Evolutionary conservation across 2,329 filamentous ascomycete genomes (phyloP), one percentile per base, ranked within the genome.

Genomic region (Cadophora luteo-olivacea): DNA sequence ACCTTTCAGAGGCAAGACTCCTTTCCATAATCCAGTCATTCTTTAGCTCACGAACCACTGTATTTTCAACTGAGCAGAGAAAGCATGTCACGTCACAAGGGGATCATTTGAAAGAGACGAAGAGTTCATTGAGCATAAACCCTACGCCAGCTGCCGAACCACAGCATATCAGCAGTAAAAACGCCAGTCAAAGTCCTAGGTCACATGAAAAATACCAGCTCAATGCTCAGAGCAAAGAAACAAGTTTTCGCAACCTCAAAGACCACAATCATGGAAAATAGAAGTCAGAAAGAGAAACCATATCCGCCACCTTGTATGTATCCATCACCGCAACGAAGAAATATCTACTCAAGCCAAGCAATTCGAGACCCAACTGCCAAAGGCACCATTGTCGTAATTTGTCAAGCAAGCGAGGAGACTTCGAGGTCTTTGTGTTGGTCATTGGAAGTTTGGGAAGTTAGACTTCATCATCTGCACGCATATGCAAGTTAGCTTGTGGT

Each of bases 241-340:
- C 38, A 58, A 36, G 9, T n/a, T 65, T 54, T 48, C 61, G 49
- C 11, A 16, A 25, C 32, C 19, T 25, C n/a, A 64, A 36, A 36
- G 32, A 54, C 49, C 22, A 58, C n/a, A 41, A 2, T 19, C 9
- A 62, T 25, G 6, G 24, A 11, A 52, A 57, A 45, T 52, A 16
- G 12, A 33, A 22, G 19, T 22, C n/a, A 66, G 48, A 25, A n/a
- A 65, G 29, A 65, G 29, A 55, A 57, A 58, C n/a, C 24, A 63
- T 33, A 25, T 25, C 36, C 61, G 29, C 49, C 45, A 48, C 55
- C 41, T 52, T 49, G n/a, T 22, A 29, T 63, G 12, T 48, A 61
- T 61, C 64, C 57, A 66, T 58, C 64, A 24, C 58, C 12, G 45
- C n/a, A 66, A 25, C 55, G 7, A 12, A 22, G 45, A 61, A 60